phyloP scores from a whole-genome alignment of 1,284 basidiomycete species.

The Tilletia setariae region DNA sequence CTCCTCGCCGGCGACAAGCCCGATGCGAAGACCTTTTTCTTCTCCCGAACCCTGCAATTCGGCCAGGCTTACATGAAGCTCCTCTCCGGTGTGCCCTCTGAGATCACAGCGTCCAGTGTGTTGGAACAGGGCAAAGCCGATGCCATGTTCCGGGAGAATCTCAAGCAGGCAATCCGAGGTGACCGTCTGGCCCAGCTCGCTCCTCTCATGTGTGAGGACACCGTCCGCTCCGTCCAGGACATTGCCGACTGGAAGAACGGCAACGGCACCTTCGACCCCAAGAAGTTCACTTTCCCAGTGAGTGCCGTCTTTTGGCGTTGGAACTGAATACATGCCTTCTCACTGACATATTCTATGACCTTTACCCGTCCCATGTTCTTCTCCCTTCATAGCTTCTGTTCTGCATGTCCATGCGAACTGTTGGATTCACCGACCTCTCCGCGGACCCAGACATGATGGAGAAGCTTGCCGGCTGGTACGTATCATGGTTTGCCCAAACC shows the following conservation, averaged over 20 bases:
- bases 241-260: conserved; percentile 19
- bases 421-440: conserved; percentile 30
- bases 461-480: conserved; percentile 29
- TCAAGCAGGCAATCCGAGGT: conserved; percentile 22
- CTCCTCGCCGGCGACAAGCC: conserved; percentile 28
- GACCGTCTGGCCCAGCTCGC: conserved; percentile 22
- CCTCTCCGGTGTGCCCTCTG: conserved; percentile 19
- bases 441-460: conserved; percentile 25
- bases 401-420: conserved; percentile 29
- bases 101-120: background rate
- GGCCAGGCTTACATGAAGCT: conserved; percentile 29
- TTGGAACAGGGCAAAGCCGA: conserved; percentile 22
- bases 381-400: conserved; percentile 28
- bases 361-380: no score
- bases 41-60: conserved; percentile 32
- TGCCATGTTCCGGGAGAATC: conserved; percentile 25
- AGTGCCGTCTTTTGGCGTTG: background rate
- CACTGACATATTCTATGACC: background rate
- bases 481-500: background rate
- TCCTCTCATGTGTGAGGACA: conserved; percentile 24
- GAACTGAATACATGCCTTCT: background rate
- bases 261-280: conserved; percentile 26
- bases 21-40: conserved; percentile 35
- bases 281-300: conserved; percentile 31
- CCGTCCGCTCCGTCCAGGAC: conserved; percentile 19